phyloP scores from a whole-genome alignment of 805 yeast species.

The Phaffomyces antillensis region DNA sequence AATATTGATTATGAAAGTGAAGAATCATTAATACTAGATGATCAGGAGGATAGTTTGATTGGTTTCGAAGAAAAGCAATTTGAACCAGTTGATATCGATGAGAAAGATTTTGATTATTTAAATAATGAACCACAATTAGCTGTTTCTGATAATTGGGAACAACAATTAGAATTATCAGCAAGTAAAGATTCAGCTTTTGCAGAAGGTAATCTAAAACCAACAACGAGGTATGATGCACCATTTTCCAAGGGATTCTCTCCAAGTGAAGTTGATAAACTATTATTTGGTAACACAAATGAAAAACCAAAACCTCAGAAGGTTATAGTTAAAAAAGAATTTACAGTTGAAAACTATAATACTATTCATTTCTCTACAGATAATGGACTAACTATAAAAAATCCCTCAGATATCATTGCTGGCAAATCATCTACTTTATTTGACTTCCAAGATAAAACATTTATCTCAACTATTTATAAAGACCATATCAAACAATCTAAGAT shows the following conservation, averaged over 20 bases:
- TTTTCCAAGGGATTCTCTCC: constrained; percentile 19
- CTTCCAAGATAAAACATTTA: constrained; percentile 7
- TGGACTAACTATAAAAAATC: constrained; percentile 9
- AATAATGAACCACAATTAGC: constrained; percentile 41
- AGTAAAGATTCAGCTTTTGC: constrained; percentile 19
- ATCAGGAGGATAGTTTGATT: constrained; percentile 1
- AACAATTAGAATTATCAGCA: constrained; percentile 50
- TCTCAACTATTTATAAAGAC: constrained; percentile 16
- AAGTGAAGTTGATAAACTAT: constrained; percentile 37
- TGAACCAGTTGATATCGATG: constrained; percentile 54
- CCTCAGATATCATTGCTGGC: background rate
- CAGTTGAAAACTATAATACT: constrained; percentile 19
- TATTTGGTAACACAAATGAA: constrained; percentile 41
- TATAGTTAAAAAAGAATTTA: constrained; percentile 23
- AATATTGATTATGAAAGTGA: constrained; percentile 8
- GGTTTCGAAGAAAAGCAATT: constrained; percentile 45
- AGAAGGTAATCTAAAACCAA: constrained; percentile 9
- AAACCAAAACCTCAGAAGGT: constrained; percentile 22
- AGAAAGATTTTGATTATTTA: constrained; percentile 37
- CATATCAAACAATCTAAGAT: constrained; percentile 22
- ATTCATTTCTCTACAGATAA: constrained; percentile 18
- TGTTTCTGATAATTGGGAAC: constrained; percentile 54
- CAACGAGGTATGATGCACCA: constrained; percentile 19
- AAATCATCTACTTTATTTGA: constrained; percentile 2
- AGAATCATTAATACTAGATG: constrained; percentile 11